These are phyloP conservation scores for Conringia planisiliqua DNA, from an alignment of 345 rosid species.

Conservation along the genomic window DNA sequence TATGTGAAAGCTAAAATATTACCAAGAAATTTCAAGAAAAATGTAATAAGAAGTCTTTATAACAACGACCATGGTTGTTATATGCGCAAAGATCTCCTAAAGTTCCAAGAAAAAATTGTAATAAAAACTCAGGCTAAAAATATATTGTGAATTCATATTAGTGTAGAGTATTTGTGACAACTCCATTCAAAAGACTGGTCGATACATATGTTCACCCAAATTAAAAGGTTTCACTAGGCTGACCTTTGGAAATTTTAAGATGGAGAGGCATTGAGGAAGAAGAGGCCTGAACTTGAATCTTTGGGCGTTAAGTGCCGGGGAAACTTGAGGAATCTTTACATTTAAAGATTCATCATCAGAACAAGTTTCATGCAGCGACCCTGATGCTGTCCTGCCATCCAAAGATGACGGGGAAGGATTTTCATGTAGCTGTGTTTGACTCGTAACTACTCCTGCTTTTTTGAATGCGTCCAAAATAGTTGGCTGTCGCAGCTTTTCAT, in stretches of 20 bases:
- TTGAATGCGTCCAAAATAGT: slow-evolving; percentile 54
- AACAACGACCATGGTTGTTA: background rate
- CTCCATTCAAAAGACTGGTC: background rate
- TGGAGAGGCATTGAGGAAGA: slow-evolving; percentile 51
- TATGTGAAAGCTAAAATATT: background rate
- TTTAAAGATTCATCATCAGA: slow-evolving; percentile 35
- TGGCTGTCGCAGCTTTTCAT: slow-evolving; percentile 54
- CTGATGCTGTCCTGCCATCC: slow-evolving; percentile 28
- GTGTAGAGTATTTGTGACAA: background rate
- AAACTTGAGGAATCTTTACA: slow-evolving; percentile 55
- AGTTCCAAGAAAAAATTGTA: background rate
- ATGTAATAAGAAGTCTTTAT: background rate
- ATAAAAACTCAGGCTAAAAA: background rate
- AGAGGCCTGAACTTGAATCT: slow-evolving; percentile 82
- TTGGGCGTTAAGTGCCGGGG: slow-evolving; percentile 55
- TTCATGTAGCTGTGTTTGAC: slow-evolving; percentile 51
- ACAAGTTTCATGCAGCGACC: slow-evolving; percentile 34
- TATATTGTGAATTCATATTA: background rate
- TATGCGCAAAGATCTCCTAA: background rate
- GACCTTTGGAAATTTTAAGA: slow-evolving; percentile 66
- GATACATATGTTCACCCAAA: background rate
- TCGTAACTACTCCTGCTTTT: slow-evolving; percentile 45
- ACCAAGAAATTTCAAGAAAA: background rate
- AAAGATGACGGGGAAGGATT: slow-evolving; percentile 33
- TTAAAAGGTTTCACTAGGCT: slow-evolving; percentile 15